Evolutionary conservation across 768 basidiomycete genomes (phyloP), one percentile per base, ranked within the genome.

Genomic region (Glaciozyma martinii): DNA sequence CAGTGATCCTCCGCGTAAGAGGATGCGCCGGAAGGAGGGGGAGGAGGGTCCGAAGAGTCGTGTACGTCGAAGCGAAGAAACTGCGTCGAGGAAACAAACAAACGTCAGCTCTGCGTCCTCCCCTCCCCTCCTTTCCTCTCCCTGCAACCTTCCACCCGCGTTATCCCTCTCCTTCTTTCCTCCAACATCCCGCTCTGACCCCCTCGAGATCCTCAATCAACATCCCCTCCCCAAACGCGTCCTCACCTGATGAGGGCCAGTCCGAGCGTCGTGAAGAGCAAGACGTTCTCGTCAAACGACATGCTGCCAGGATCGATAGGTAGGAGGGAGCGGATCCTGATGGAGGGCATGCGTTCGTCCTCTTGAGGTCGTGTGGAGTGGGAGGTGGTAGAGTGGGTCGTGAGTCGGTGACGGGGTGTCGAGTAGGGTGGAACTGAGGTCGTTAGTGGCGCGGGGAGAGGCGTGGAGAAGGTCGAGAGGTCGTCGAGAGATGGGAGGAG

Each of bases 41-140:
- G 0, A 70, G 58, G 19, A 70, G 68, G 1, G 65, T 66, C 15
- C 65, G 62, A 3, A 70, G 54, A 1, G 54, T 64, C 3, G 68
- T 66, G 37, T 64, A 70, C 15, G 60, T 44, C 16, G 62, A 55
- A 58, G 62, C 64, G 37, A 66, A 18, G 56, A 66, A 56, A 15
- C 68, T 69, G 61, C 7, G 29, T 6, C n/a, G 47, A 4, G 15
- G 8, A 3, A 2, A 8, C 32, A 5, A 33, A 15, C 42, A 42
- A n/a, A 3, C 18, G n/a, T 21, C 18, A 56, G 37, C 25, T 27
- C 33, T 43, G 40, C 23, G 47, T 27, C 49, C 32, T 54, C 19
- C 16, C 52, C 27, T 30, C 16, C 52, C 27, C 52, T 18, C 27
- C 1, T 10, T 50, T 50, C 19, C 30, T 23, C 23, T 21, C 27